Evolutionary conservation across 768 basidiomycete genomes (phyloP), one percentile per base, ranked within the genome.

Genomic region (Naganishia vaughanmartiniae): DNA sequence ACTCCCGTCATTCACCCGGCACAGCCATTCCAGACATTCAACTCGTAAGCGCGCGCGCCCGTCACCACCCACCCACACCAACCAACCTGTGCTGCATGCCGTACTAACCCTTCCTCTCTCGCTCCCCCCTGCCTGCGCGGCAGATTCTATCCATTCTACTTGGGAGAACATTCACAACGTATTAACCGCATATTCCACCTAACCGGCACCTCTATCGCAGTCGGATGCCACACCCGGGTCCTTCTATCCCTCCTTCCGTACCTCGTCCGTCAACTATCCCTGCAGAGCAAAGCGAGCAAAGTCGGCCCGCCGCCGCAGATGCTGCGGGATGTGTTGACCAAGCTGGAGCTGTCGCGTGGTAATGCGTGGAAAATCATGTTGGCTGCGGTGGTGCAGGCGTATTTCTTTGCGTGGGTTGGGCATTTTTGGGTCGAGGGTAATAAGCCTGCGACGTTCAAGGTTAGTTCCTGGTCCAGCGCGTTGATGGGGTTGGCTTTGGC

Each of bases 371-470:
- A 66, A 53, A 67, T 67, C 39, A 31, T 57, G 9, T 24, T 74
- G 6, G 60, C 72, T 17, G 73, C 70, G 26, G 28, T 76, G 28
- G 67, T 74, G 2, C 51, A 69, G 19, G 76, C 71, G 6, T 77
- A 77, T 55, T 72, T 63, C 7, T 74, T 72, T 48, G 76, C 76
- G 11, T 77, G 76, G 76, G 53, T 74, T 1, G 71, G 75, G 6
- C 76, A 77, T 66, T 77, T 76, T 69, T 75, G 74, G 46, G 72
- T 76, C 15, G 76, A 77, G 71, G 72, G 73, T 68, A 77, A 77
- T 54, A 56, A 63, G 51, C 76, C 76, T 1, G 76, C 75, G 36
- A 76, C 76, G 24, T 77, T 77, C 73, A 77, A 58, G 56, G 68
- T 69, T n/a, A 63, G 67, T 67, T 33, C n/a, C n/a, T n/a, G n/a